Percentiles rank a stretch among this genome's conserved stretches.
phyloP scores from a whole-genome alignment of 2,329 filamentous ascomycete genomes.

The Didymella arachidicola region DNA sequence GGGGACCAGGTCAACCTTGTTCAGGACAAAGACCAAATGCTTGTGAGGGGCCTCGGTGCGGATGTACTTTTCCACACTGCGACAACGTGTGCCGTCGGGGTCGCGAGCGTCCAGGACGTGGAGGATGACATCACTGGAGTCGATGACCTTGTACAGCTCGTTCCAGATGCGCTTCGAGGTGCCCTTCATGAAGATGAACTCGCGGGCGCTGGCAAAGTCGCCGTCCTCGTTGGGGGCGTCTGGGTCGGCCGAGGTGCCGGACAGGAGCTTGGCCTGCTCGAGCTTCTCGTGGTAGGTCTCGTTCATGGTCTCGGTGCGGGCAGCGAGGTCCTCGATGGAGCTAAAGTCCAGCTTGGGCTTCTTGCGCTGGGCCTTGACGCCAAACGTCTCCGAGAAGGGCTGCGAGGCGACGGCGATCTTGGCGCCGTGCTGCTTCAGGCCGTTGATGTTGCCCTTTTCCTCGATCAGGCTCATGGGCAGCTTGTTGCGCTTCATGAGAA shows the following conservation, averaged over 20 bases:
- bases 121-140: slow-evolving; percentile 95
- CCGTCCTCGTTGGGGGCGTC: slow-evolving; percentile 57
- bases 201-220: slow-evolving; percentile 55
- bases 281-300: slow-evolving; percentile 81
- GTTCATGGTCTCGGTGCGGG: slow-evolving; percentile 79
- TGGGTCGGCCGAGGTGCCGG: slow-evolving; percentile 70
- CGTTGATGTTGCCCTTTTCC: slow-evolving; percentile 76
- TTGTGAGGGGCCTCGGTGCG: slow-evolving; percentile 94
- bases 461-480: slow-evolving; percentile 93
- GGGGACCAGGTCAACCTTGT: slow-evolving; percentile 92
- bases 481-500: slow-evolving; percentile 96
- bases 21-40: slow-evolving; percentile 87
- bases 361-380: slow-evolving; percentile 91
- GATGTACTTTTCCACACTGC: slow-evolving; percentile 91
- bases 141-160: slow-evolving; percentile 93
- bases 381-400: slow-evolving; percentile 88
- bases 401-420: slow-evolving; percentile 92
- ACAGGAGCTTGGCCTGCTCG: slow-evolving; percentile 79
- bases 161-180: slow-evolving; percentile 87
- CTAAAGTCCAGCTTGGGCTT: slow-evolving; percentile 86
- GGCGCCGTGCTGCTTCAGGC: slow-evolving; percentile 88
- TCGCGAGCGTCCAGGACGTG: slow-evolving; percentile 54
- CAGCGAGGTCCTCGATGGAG: slow-evolving; percentile 81
- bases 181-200: slow-evolving; percentile 89
- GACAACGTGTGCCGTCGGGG: slow-evolving; percentile 78